Evolutionary conservation across 2,329 filamentous ascomycete species (phyloP).

Genomic region (Pyrenophora graminea): DNA sequence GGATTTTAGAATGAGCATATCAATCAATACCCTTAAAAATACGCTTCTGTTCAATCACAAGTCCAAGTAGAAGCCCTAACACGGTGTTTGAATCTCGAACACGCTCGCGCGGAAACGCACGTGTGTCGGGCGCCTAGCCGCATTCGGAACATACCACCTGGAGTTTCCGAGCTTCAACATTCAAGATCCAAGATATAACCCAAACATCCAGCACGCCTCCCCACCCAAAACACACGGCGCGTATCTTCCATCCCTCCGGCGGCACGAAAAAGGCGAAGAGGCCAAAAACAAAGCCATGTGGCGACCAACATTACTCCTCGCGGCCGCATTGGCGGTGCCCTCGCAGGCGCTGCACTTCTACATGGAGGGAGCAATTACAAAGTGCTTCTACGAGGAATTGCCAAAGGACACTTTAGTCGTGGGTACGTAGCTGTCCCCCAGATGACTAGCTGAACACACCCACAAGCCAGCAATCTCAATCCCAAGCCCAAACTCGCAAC

Average conservation of each 20-base stretch:
- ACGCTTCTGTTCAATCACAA: too few species aligned
- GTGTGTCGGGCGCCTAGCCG: conserved; percentile 24
- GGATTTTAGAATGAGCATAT: too few species aligned
- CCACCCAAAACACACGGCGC: conserved; percentile 19
- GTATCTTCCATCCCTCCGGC: conserved; percentile 24
- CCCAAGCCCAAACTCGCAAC: not conserved
- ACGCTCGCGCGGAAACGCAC: conserved; percentile 18
- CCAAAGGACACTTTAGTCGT: conserved; percentile 97
- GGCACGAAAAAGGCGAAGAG: conserved; percentile 12
- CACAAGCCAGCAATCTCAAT: too few species aligned
- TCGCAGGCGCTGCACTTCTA: conserved; percentile 93
- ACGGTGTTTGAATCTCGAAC: not conserved
- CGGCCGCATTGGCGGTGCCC: conserved; percentile 63
- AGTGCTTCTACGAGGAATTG: conserved; percentile 98
- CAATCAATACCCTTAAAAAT: too few species aligned
- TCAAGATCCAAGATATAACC: conserved; percentile 15
- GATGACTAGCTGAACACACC: too few species aligned
- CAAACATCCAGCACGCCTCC: conserved; percentile 26
- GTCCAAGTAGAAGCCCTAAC: not conserved
- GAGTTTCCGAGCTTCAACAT: conserved; percentile 29
- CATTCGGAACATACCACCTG: conserved; percentile 30
- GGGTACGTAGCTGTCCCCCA: conserved; percentile 55
- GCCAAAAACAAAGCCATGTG: conserved; percentile 28
- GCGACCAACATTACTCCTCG: conserved; percentile 62
- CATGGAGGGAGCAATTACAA: conserved; percentile 81